phyloP scores from a whole-genome alignment of 306 rosid genomes.

The Trichosanthes truncata region DNA sequence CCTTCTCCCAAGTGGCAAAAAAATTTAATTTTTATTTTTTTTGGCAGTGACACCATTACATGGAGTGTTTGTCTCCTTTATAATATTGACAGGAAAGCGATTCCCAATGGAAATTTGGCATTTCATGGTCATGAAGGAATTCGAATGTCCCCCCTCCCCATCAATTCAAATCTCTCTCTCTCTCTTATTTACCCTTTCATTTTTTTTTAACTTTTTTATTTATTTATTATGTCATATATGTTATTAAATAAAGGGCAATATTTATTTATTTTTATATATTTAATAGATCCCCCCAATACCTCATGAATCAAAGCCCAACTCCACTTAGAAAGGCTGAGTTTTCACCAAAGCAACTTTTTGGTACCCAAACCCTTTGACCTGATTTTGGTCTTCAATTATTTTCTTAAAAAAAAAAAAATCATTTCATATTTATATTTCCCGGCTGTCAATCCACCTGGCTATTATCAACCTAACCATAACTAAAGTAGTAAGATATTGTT shows the following conservation, averaged over 20 bases:
- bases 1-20: background rate
- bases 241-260: background rate
- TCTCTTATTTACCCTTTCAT: background rate
- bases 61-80: slow-evolving; percentile 35
- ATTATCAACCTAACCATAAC: background rate
- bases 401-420: background rate
- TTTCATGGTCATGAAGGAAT: slow-evolving; percentile 20
- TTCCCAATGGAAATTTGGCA: slow-evolving; percentile 61
- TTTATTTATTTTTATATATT: background rate
- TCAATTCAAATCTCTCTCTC: background rate
- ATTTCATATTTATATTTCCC: too few species aligned
- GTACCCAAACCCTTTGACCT: background rate
- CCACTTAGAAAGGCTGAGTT: background rate
- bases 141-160: slow-evolving; percentile 23
- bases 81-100: slow-evolving; percentile 35
- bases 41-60: slow-evolving; percentile 16
- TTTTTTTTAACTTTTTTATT: background rate
- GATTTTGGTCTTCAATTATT: background rate
- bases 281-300: background rate
- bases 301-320: background rate
- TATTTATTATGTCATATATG: background rate
- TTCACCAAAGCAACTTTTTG: background rate
- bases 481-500: background rate
- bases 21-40: background rate
- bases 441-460: background rate